Conservation (phyloP, 768 basidiomycete genomes). For the Leucocoprinus sp. region DNA sequence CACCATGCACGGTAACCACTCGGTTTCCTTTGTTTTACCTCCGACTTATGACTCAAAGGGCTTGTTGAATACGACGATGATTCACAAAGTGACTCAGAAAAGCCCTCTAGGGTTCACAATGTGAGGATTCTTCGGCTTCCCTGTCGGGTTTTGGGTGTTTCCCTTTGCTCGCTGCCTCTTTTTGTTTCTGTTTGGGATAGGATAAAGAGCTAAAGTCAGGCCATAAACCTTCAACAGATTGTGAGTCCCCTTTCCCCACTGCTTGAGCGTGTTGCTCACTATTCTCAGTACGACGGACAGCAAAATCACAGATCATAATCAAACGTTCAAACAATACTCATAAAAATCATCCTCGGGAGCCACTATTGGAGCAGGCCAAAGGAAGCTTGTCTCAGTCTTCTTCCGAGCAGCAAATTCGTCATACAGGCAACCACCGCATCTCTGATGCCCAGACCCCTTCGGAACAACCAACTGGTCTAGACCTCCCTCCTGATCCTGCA, state of each 20-base stretch:
- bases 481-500: slow-evolving; percentile 18
- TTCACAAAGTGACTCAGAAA: slow-evolving; percentile 51
- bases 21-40: neutral
- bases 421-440: no score
- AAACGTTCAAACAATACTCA: slow-evolving; percentile 38
- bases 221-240: slow-evolving; percentile 30
- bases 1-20: slow-evolving; percentile 20
- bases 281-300: slow-evolving; percentile 29
- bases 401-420: no score
- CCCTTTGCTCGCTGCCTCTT: slow-evolving; percentile 49
- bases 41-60: slow-evolving; percentile 26
- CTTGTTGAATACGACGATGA: slow-evolving; percentile 60
- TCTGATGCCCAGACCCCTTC: no score
- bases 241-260: slow-evolving; percentile 24
- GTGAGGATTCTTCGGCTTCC: slow-evolving; percentile 49
- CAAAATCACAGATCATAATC: slow-evolving; percentile 55
- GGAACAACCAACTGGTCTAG: slow-evolving; percentile 10
- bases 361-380: slow-evolving; percentile 36
- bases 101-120: slow-evolving; percentile 36
- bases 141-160: slow-evolving; percentile 35
- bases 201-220: slow-evolving; percentile 42
- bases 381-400: slow-evolving; percentile 14
- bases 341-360: slow-evolving; percentile 42
- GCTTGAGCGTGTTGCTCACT: neutral
- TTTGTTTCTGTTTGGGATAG: slow-evolving; percentile 51